Evolutionary conservation across 2,329 filamentous ascomycete genomes (phyloP), one percentile per base, ranked within the genome.

Genomic region (Cladosporium sphaerospermum): DNA sequence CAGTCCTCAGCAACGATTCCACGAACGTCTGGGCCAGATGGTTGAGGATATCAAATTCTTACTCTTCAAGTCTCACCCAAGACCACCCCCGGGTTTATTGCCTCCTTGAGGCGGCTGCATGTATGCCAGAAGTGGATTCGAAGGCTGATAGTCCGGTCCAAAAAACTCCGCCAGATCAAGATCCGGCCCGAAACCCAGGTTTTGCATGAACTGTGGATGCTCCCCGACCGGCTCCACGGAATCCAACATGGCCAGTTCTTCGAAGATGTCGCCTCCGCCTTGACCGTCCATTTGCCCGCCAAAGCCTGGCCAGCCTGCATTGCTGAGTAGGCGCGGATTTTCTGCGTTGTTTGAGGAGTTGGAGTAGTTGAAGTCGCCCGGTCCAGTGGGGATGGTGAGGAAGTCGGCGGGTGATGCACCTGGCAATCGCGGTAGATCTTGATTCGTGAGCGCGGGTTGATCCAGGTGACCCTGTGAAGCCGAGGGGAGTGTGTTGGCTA

Each of bases 201-300:
- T 85, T 42, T 80, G 76, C 81, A 85, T 83, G 60, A 85, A 85
- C 57, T 83, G 79, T 2, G 79, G 74, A 57, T 84, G 80, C 10
- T 76, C 73, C 23, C 80, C 78, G 42, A 53, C 14, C 4, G 79
- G 68, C 50, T 80, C 75, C 18, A 73, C 73, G 2, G 74, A 77
- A 59, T 82, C 80, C 32, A 82, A 67, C 8, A 78, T 78, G 3
- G 78, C 78, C 36, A 83, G 65, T 57, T 82, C 79, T 48, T 82
- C 79, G 55, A 82, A 81, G 49, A 81, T 72, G 13, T 75, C 76
- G 3, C 46, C 49, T 33, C 57, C 58, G 7, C 49, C 32, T 37
- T 37, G 39, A 8, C 40, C 48, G 19, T 51, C 48, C 14, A 33
- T 23, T 11, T 42, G 39, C 18, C 14, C 18, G 10, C 40, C 32